Conservation (phyloP, 2,329 filamentous ascomycete species). For the Cyclaneusma minus region DNA sequence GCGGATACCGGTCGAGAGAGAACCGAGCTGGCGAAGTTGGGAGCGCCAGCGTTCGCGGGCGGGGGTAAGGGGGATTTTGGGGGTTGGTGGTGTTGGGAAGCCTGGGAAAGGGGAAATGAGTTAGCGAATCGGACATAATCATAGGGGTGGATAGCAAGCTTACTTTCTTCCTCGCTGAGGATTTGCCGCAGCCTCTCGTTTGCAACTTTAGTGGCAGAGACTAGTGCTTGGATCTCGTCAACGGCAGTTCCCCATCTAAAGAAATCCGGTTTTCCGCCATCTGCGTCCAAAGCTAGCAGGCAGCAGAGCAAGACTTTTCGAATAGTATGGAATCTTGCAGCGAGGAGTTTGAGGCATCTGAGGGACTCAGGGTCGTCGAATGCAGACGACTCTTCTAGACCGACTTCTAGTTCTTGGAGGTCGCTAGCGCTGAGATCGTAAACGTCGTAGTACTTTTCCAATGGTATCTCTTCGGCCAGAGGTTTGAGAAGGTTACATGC, state of each 20-base stretch:
- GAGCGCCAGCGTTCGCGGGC: constrained; percentile 72
- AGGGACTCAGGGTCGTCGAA: constrained; percentile 66
- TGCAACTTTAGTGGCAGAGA: constrained; percentile 41
- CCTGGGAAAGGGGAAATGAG: constrained; percentile 25
- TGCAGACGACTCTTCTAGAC: constrained; percentile 46
- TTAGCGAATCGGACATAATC: constrained; percentile 12
- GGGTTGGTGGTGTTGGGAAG: constrained; percentile 37
- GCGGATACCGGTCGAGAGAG: constrained; percentile 77
- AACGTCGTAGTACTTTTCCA: constrained; percentile 87
- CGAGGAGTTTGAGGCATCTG: constrained; percentile 65
- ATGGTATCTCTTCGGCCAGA: constrained; percentile 62
- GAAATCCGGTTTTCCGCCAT: constrained; percentile 63
- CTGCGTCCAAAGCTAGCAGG: constrained; percentile 73
- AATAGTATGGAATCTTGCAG: constrained; percentile 64
- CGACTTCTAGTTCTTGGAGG: constrained; percentile 51
- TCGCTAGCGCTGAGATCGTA: constrained; percentile 66
- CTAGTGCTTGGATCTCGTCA: constrained; percentile 56
- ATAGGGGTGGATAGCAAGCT: constrained; percentile 18
- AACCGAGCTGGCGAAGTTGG: constrained; percentile 77
- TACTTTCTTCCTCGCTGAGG: constrained; percentile 66
- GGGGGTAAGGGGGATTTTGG: constrained; percentile 48
- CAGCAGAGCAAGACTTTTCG: constrained; percentile 80
- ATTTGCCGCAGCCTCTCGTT: constrained; percentile 53
- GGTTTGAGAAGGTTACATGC: constrained; percentile 53
- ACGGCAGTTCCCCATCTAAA: constrained; percentile 64